Conservation (phyloP, 176 grass and related monocot species). For the Saccharum officinarum region DNA sequence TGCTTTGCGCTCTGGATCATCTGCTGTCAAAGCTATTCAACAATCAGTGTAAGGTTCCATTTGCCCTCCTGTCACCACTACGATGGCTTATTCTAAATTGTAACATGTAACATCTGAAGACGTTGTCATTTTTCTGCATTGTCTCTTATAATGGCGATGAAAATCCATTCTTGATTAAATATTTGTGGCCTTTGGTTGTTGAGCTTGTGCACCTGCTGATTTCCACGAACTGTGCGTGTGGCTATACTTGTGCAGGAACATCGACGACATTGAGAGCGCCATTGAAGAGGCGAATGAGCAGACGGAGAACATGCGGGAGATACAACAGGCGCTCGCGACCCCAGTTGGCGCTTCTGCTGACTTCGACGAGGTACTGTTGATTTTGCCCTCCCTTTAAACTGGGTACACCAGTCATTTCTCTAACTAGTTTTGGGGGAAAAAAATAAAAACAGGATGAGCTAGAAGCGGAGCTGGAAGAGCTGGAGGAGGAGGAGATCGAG, state of each 20-base stretch:
- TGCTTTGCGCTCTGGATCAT: conserved; percentile 57
- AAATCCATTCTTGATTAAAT: neutral
- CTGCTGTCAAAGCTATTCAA: conserved; percentile 76
- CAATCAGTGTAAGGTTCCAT: conserved; percentile 59
- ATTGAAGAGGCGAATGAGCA: conserved; percentile 53
- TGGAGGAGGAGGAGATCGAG: conserved; percentile 53
- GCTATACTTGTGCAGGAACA: conserved; percentile 39
- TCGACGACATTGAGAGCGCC: conserved; percentile 65
- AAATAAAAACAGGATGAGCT: conserved; percentile 53
- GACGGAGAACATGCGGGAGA: conserved; percentile 62
- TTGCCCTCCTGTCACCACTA: conserved; percentile 6
- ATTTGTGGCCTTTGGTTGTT: neutral
- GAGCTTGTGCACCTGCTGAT: neutral
- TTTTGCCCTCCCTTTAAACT: neutral
- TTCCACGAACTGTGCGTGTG: neutral
- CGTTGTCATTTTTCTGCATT: neutral
- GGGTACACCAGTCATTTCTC: neutral
- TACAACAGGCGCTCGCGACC: conserved; percentile 57
- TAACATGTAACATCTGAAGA: neutral
- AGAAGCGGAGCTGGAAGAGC: conserved; percentile 65
- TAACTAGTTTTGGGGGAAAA: too few relatives aligned
- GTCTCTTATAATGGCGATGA: neutral
- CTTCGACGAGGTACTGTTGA: conserved; percentile 53
- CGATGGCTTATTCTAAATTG: neutral
- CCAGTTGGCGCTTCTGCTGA: conserved; percentile 56